phyloP scores from a whole-genome alignment of 352 stramenopile species.

The Pythium sukuiense region DNA sequence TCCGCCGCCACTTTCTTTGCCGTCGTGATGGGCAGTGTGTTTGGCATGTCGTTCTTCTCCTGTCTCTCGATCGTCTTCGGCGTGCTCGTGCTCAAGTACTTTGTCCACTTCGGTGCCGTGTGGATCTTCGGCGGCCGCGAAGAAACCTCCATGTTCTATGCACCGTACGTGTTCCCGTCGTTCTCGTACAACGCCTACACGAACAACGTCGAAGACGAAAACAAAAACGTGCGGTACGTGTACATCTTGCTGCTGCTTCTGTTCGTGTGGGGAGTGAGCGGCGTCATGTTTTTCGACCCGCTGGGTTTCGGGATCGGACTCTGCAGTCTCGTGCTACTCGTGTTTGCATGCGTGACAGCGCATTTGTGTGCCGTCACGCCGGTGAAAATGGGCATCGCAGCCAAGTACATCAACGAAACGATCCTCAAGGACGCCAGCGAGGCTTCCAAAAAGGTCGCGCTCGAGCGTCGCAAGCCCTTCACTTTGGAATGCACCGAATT shows the following conservation, averaged over 20 bases:
- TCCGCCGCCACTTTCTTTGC: constrained; percentile 33
- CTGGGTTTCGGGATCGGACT: constrained; percentile 87
- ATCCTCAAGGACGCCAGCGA: constrained; percentile 85
- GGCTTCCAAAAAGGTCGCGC: constrained; percentile 63
- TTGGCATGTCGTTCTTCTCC: constrained; percentile 76
- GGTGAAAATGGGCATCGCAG: constrained; percentile 83
- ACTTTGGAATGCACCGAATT: constrained; percentile 81
- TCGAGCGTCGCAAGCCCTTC: constrained; percentile 66
- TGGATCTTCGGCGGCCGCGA: constrained; percentile 60
- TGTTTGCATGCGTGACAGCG: constrained; percentile 71
- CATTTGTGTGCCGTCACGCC: constrained; percentile 83
- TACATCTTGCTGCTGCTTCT: constrained; percentile 71
- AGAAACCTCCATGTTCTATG: constrained; percentile 77
- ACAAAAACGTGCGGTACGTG: constrained; percentile 55
- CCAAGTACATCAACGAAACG: constrained; percentile 89
- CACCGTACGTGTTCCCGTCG: constrained; percentile 88
- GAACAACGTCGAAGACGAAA: constrained; percentile 91
- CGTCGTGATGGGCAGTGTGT: constrained; percentile 45
- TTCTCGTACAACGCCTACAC: constrained; percentile 91
- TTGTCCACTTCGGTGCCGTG: constrained; percentile 53
- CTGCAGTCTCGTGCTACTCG: constrained; percentile 81
- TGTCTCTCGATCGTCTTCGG: constrained; percentile 85
- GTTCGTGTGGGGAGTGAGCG: constrained; percentile 84
- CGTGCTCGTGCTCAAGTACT: constrained; percentile 78
- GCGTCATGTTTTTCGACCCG: constrained; percentile 91